Evolutionary conservation across 1,139 yeast species (phyloP).

Genomic region (Pichia inconspicua): DNA sequence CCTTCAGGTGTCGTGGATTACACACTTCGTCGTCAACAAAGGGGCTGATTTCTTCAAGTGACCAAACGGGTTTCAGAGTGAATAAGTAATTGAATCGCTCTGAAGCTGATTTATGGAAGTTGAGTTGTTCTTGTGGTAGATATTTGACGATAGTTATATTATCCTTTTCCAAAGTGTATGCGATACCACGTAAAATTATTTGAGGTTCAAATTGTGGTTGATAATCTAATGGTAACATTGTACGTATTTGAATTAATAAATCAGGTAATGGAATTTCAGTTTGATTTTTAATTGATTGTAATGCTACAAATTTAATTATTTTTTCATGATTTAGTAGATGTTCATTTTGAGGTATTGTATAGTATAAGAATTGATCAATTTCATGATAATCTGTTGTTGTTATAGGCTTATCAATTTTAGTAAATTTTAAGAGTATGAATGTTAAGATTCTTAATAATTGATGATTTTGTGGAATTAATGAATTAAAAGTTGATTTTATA

Average conservation of each 20-base stretch:
- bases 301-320: conserved; percentile 35
- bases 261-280: conserved; percentile 30
- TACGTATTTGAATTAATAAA: conserved; percentile 55
- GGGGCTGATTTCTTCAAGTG: conserved; percentile 62
- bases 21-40: conserved; percentile 43
- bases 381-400: background rate
- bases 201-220: conserved; percentile 31
- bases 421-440: conserved; percentile 1
- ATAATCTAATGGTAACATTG: conserved; percentile 43
- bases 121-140: background rate
- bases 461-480: conserved; percentile 1
- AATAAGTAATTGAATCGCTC: conserved; percentile 58
- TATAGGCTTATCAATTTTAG: background rate
- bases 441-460: conserved; percentile 1
- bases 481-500: background rate
- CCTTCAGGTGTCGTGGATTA: conserved; percentile 48
- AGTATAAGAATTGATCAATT: conserved; percentile 18
- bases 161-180: conserved; percentile 24
- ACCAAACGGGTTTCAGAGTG: conserved; percentile 58
- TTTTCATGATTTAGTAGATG: conserved; percentile 19
- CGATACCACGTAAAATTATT: conserved; percentile 12
- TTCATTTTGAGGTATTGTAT: background rate
- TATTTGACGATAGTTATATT: background rate
- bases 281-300: conserved; percentile 3
- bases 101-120: conserved; percentile 37